A percentile compares a stretch with the other conserved stretches of the same genome.
Conservation (phyloP, 2,329 filamentous ascomycete genomes). For the Aureobasidium melanogenum region DNA sequence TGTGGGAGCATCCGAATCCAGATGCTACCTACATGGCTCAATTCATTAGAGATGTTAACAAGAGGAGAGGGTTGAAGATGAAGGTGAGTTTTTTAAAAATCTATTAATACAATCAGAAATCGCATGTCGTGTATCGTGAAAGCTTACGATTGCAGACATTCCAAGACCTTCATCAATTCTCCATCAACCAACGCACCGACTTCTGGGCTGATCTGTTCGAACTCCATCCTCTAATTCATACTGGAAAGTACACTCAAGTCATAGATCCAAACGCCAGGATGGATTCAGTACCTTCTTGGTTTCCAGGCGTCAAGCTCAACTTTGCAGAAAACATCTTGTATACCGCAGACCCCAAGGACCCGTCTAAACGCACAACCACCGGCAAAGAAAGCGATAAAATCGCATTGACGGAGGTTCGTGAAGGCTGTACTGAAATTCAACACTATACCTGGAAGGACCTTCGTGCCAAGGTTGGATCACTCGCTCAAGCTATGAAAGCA, state of each 20-base stretch:
- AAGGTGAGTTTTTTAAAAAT: constrained; percentile 35
- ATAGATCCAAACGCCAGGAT: constrained; percentile 65
- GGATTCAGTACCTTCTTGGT: constrained; percentile 67
- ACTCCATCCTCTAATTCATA: constrained; percentile 52
- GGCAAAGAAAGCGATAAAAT: constrained; percentile 64
- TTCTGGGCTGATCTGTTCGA: constrained; percentile 62
- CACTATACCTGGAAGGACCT: constrained; percentile 61
- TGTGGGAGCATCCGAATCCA: constrained; percentile 35
- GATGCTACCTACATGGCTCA: constrained; percentile 51
- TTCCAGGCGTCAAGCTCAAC: constrained; percentile 63
- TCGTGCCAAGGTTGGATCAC: constrained; percentile 46
- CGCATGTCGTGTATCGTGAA: too few relatives aligned
- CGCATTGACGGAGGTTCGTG: constrained; percentile 63
- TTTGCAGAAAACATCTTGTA: constrained; percentile 76
- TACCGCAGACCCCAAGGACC: constrained; percentile 35
- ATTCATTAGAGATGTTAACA: constrained; percentile 59
- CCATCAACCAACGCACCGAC: constrained; percentile 49
- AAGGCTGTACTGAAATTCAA: constrained; percentile 47
- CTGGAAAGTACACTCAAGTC: constrained; percentile 42
- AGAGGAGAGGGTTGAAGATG: constrained; percentile 46
- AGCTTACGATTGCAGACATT: constrained; percentile 59
- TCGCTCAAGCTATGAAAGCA: constrained; percentile 59
- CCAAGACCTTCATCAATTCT: constrained; percentile 61
- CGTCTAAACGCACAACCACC: constrained; percentile 40
- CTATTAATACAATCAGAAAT: neutral